These are phyloP conservation scores for Gossypium ekmanianum DNA, from an alignment of 345 rosid species.

Conservation along the genomic window DNA sequence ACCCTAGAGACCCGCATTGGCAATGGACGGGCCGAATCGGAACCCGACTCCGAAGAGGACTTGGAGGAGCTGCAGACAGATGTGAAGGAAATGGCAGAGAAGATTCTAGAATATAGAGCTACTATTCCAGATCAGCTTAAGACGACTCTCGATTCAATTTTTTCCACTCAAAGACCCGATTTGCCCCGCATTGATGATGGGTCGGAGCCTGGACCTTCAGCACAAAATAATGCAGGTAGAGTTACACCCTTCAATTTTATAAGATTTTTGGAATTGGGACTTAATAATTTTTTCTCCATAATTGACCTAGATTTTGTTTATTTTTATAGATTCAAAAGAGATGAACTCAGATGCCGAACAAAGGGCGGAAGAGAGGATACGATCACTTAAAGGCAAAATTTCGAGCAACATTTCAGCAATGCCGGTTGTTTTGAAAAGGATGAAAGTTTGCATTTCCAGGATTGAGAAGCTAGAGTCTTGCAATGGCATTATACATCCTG, in stretches of 20 bases:
- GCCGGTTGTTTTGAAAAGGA: constrained; percentile 49
- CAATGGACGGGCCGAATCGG: constrained; percentile 17
- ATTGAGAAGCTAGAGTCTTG: constrained; percentile 46
- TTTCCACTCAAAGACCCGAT: constrained; percentile 37
- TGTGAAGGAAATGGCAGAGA: constrained; percentile 55
- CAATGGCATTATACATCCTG: constrained; percentile 46
- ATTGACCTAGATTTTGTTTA: constrained; percentile 1
- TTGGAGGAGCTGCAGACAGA: constrained; percentile 55
- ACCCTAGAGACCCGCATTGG: constrained; percentile 9
- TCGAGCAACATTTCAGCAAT: constrained; percentile 37
- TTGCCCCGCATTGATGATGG: constrained; percentile 20
- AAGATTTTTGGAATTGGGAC: constrained; percentile 17
- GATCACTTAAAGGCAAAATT: constrained; percentile 40
- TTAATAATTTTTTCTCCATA: background rate
- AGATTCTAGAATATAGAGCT: constrained; percentile 53
- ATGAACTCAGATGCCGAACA: constrained; percentile 29
- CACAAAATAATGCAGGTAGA: constrained; percentile 38
- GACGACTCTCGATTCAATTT: constrained; percentile 6
- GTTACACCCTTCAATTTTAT: constrained; percentile 17
- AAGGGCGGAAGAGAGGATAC: constrained; percentile 34
- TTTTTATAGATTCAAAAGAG: constrained; percentile 18
- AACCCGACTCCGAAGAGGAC: constrained; percentile 33
- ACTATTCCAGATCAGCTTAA: constrained; percentile 61
- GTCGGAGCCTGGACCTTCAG: constrained; percentile 38
- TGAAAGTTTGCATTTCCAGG: constrained; percentile 50